phyloP scores from a whole-genome alignment of 2,329 filamentous ascomycete genomes.

The Aspergillus sp. region DNA sequence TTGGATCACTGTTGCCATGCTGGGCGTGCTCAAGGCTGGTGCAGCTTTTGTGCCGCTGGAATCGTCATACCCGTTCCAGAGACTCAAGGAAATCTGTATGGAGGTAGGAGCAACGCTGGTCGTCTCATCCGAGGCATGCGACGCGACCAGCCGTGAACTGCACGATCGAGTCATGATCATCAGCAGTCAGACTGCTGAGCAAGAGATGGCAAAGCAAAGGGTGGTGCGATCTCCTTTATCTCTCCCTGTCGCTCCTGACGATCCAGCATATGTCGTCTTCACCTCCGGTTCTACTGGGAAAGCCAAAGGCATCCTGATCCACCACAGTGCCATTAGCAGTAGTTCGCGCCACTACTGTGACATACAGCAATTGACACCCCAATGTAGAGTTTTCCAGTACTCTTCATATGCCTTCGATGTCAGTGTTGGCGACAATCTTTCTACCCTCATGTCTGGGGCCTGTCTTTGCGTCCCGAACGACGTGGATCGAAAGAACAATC shows the following conservation, averaged over 20 bases:
- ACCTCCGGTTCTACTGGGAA: conserved; percentile 39
- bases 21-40: conserved; percentile 8
- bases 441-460: conserved; percentile 6
- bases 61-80: not conserved
- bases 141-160: too few species aligned
- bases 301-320: conserved; percentile 36
- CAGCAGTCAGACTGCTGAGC: not conserved
- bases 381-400: conserved; percentile 30
- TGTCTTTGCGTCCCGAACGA: conserved; percentile 10
- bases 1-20: conserved; percentile 6
- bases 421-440: conserved; percentile 6
- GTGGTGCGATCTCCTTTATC: not conserved
- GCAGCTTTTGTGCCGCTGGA: conserved; percentile 9
- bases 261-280: conserved; percentile 33
- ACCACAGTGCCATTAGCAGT: conserved; percentile 17
- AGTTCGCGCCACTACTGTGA: conserved; percentile 28
- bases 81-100: not conserved
- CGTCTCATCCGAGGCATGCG: not conserved
- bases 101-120: not conserved
- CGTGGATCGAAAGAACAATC: conserved; percentile 3
- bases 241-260: not conserved
- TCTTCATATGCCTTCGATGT: conserved; percentile 22
- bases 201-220: not conserved
- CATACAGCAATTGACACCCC: conserved; percentile 35
- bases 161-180: not conserved